Evolutionary conservation across 345 rosid species (phyloP).

Genomic region (Hibiscus mutabilis): DNA sequence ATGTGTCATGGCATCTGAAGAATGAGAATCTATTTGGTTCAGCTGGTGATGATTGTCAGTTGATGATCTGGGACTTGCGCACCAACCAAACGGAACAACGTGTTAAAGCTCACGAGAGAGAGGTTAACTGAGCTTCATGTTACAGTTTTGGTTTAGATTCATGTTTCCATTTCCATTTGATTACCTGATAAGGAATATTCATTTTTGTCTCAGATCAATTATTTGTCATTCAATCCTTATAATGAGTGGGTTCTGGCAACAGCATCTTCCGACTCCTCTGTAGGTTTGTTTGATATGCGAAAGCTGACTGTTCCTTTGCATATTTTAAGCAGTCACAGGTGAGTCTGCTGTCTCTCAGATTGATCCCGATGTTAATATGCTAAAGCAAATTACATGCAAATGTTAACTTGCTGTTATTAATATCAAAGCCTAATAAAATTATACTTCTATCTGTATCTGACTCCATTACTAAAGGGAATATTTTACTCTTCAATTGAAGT

Average conservation of each 20-base stretch:
- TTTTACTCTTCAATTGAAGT: background rate
- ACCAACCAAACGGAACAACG: slow-evolving; percentile 57
- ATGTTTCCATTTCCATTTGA: background rate
- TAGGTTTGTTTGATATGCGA: slow-evolving; percentile 73
- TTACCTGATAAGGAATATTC: background rate
- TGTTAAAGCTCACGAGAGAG: slow-evolving; percentile 78
- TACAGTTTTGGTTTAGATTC: background rate
- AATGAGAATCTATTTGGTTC: slow-evolving; percentile 80
- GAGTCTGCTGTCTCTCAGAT: slow-evolving; percentile 17
- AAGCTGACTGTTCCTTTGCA: slow-evolving; percentile 64
- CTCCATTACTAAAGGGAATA: background rate
- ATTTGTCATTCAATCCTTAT: slow-evolving; percentile 76
- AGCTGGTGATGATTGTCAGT: slow-evolving; percentile 72
- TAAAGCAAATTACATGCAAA: background rate
- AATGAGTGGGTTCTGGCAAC: slow-evolving; percentile 91
- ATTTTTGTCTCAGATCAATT: slow-evolving; percentile 51
- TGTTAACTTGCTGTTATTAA: background rate
- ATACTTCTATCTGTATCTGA: background rate
- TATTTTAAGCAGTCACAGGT: slow-evolving; percentile 68
- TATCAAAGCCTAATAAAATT: background rate
- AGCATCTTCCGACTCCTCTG: slow-evolving; percentile 81
- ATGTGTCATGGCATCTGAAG: slow-evolving; percentile 89
- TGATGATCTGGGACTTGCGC: slow-evolving; percentile 85
- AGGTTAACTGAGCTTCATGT: slow-evolving; percentile 32
- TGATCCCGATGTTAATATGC: background rate